Conservation (phyloP, 768 basidiomycete genomes). For the Butyriboletus loyo region DNA sequence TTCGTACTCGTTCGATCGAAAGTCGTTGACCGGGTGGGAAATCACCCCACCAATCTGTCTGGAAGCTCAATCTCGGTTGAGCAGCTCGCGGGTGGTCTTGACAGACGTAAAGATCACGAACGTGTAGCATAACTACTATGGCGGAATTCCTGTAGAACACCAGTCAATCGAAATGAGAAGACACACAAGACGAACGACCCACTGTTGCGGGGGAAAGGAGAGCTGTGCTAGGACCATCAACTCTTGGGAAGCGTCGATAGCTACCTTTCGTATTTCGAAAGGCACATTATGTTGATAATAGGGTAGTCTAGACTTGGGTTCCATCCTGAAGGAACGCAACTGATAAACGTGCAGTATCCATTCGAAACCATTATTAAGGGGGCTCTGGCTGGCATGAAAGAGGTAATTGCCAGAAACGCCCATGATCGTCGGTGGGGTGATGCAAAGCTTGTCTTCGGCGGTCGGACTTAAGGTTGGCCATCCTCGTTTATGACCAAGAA, state of each 20-base stretch:
- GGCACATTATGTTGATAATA: constrained; percentile 32
- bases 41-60: constrained; percentile 35
- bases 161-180: neutral
- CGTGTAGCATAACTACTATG: constrained; percentile 37
- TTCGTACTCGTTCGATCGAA: constrained; percentile 28
- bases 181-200: neutral
- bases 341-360: constrained; percentile 34
- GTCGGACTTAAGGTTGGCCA: constrained; percentile 32
- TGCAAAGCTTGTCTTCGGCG: constrained; percentile 30
- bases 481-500: constrained; percentile 32
- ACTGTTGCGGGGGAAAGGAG: constrained; percentile 29
- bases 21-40: constrained; percentile 33
- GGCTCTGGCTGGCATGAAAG: constrained; percentile 34
- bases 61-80: constrained; percentile 27
- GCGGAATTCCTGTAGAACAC: constrained; percentile 22
- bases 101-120: constrained; percentile 55
- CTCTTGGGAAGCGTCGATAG: constrained; percentile 31
- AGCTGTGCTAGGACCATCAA: constrained; percentile 31
- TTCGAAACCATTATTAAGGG: constrained; percentile 30
- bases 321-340: constrained; percentile 31
- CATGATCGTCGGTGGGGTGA: constrained; percentile 32
- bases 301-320: constrained; percentile 22
- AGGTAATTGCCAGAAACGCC: constrained; percentile 32
- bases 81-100: constrained; percentile 49
- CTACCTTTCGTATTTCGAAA: constrained; percentile 33